phyloP scores from a whole-genome alignment of 495 filamentous ascomycete genomes.

The Penicillium arizonense region DNA sequence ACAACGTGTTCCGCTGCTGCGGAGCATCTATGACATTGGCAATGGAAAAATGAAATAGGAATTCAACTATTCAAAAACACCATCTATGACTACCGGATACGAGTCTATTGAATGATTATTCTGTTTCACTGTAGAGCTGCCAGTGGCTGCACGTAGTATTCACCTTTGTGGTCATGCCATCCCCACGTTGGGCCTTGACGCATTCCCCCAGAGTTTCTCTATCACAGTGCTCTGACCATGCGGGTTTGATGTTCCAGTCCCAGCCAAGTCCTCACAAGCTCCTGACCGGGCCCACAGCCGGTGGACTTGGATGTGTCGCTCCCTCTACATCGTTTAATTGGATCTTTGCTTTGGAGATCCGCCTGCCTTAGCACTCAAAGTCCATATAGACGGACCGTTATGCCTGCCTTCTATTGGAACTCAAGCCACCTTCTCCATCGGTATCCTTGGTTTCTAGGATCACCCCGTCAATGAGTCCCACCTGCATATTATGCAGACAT shows the following conservation, averaged over 20 bases:
- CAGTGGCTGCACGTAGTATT: neutral
- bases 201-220: neutral
- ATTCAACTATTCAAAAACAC: slow-evolving; percentile 46
- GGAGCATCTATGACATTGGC: slow-evolving; percentile 46
- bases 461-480: too few species aligned
- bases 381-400: too few species aligned
- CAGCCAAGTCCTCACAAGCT: neutral
- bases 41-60: slow-evolving; percentile 52
- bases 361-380: too few species aligned
- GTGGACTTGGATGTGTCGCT: neutral
- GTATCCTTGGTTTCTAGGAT: too few species aligned
- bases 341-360: too few species aligned
- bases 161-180: neutral
- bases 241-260: neutral
- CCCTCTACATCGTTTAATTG: too few species aligned
- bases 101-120: slow-evolving; percentile 17
- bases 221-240: neutral
- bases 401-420: too few species aligned
- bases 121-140: slow-evolving; percentile 3
- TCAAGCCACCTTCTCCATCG: too few species aligned
- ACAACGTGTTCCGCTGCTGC: slow-evolving; percentile 35
- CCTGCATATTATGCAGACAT: too few species aligned
- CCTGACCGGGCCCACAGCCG: neutral
- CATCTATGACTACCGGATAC: slow-evolving; percentile 42
- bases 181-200: neutral